These are phyloP conservation scores for Phytophthora aleatoria DNA, from an alignment of 352 stramenopile species.

Conservation along the genomic window DNA sequence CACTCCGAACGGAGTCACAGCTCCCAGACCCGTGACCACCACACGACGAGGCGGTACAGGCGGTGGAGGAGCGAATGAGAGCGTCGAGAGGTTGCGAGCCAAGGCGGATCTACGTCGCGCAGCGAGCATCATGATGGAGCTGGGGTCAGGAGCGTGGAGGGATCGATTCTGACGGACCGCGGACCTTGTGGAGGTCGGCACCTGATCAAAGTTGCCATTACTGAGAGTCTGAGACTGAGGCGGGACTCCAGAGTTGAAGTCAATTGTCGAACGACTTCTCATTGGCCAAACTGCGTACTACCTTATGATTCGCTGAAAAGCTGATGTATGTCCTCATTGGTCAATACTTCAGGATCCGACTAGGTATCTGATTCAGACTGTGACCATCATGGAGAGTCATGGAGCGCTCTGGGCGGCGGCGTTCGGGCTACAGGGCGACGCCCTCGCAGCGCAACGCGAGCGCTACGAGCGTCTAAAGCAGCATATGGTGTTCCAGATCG, in stretches of 20 bases:
- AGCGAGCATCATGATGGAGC: constrained; percentile 8
- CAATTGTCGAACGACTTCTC: neutral
- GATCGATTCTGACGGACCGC: constrained; percentile 7
- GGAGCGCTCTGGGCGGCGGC: constrained; percentile 26
- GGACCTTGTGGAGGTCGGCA: constrained; percentile 17
- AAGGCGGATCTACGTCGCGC: constrained; percentile 12
- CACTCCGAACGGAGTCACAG: constrained; percentile 89
- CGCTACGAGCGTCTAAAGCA: constrained; percentile 66
- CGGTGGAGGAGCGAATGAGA: constrained; percentile 66
- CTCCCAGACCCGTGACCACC: constrained; percentile 91
- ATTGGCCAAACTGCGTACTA: neutral
- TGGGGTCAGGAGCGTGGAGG: neutral
- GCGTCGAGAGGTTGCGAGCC: constrained; percentile 49
- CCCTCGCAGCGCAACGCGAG: constrained; percentile 30
- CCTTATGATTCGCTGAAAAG: neutral
- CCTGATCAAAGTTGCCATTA: constrained; percentile 4
- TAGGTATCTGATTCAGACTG: neutral
- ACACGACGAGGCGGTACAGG: constrained; percentile 68
- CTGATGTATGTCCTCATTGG: constrained; percentile 6
- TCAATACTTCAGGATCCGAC: constrained; percentile 3
- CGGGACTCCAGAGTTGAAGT: constrained; percentile 3
- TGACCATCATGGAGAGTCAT: constrained; percentile 9
- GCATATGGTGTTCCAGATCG: constrained; percentile 69
- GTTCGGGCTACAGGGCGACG: constrained; percentile 29
- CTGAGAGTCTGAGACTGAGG: constrained; percentile 7